Conservation (phyloP, 495 filamentous ascomycete genomes). For the Neurospora tetraspora region DNA sequence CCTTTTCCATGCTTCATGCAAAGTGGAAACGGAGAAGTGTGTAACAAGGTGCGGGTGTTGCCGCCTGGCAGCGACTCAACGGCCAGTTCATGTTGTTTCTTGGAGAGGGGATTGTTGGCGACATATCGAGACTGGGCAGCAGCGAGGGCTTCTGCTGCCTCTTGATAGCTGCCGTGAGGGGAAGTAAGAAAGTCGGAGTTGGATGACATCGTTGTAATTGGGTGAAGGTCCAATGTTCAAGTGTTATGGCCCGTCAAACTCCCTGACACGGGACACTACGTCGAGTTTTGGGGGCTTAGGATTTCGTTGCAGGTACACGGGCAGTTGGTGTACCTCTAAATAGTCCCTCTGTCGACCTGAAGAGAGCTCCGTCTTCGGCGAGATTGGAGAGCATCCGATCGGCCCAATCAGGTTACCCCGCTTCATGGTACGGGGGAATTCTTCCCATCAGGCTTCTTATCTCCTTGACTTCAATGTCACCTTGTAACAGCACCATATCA, state of each 20-base stretch:
- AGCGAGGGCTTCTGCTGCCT: conserved; percentile 14
- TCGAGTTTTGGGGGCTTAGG: background rate
- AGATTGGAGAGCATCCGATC: background rate
- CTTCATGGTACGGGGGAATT: background rate
- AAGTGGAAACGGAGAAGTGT: conserved; percentile 48
- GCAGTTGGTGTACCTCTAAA: background rate
- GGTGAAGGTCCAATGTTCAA: background rate
- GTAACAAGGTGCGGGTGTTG: conserved; percentile 49
- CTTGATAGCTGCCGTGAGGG: background rate
- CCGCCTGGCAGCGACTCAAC: conserved; percentile 43
- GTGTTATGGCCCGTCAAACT: background rate
- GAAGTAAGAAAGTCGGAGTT: background rate
- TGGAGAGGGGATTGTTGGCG: conserved; percentile 25
- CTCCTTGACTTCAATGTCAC: background rate
- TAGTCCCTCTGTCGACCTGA: background rate
- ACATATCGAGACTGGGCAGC: conserved; percentile 23
- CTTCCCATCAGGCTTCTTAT: background rate
- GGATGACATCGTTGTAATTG: background rate
- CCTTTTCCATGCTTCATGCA: conserved; percentile 31
- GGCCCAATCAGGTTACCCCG: background rate
- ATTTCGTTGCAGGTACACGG: background rate
- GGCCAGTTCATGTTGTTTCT: conserved; percentile 28
- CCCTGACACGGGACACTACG: background rate
- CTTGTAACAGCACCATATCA: too few species aligned
- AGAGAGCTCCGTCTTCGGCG: background rate